Evolutionary conservation across 2,329 filamentous ascomycete genomes (phyloP), one percentile per base, ranked within the genome.

Genomic region (Clonostachys rhizophaga): DNA sequence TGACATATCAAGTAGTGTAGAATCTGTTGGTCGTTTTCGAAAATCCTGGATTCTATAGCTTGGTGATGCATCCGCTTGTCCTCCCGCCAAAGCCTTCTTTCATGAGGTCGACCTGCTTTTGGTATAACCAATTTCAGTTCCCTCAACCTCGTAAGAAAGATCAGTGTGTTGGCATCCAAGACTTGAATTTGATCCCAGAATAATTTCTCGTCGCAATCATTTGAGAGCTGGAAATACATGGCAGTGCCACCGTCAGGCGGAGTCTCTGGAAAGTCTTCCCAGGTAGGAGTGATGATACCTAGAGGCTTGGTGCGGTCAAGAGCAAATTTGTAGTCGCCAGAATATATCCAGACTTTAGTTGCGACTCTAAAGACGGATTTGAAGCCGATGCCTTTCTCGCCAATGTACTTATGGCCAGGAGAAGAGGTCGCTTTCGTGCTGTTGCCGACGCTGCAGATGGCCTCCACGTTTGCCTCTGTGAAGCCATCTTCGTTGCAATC

Each of bases 401-500:
- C 71, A 18, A 72, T 71, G 40, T 71, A 72, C 6, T 65, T 64
- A 16, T 66, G 61, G 3, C 57, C 55, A 4, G 47, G 54, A 1
- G 51, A 58, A 14, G 36, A 17, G 14, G 13, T 39, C 8, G 6
- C 18, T 51, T 75, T 76, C 18, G 72, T 69, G 54, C 73, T 76
- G 33, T 64, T n/a, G 5, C 67, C 66, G 2, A 73, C 58, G 3
- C 50, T 33, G 54, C 73, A 77, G 17, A 78, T 69, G 0, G 73
- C 71, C 9, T 45, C 24, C 6, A 77, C 57, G 47, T 77, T 67
- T 3, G 48, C 48, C 7, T 55, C 40, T 2, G 54, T 64, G 50
- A 75, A 75, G 8, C 71, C 71, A 33, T 68, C 60, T 46, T 76
- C 74, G 47, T 77, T 76, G 55, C 70, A 75, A 20, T 77, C 70